Percentiles rank a stretch among this genome's conserved stretches.
These are phyloP conservation scores for Luzula sylvatica DNA, from an alignment of 176 grass and related monocot genomes.

Conservation along the genomic window DNA sequence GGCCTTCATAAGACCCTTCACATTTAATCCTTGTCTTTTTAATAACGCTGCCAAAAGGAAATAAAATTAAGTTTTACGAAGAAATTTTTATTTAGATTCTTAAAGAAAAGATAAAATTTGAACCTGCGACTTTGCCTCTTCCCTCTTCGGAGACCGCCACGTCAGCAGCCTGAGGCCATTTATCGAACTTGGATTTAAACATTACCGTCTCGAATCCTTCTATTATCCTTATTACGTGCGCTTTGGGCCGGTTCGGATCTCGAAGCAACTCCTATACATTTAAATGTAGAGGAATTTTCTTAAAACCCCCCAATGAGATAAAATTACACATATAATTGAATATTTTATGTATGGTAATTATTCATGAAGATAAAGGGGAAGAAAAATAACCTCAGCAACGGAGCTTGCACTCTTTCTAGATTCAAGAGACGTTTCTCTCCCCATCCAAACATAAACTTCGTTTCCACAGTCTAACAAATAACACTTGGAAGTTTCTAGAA, in stretches of 20 bases:
- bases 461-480: slow-evolving; percentile 74
- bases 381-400: slow-evolving; percentile 66
- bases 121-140: slow-evolving; percentile 99
- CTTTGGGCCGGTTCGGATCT: slow-evolving; percentile 44
- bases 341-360: not conserved
- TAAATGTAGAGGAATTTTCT: no score
- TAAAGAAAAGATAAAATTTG: slow-evolving; percentile 13
- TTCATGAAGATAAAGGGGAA: slow-evolving; percentile 14
- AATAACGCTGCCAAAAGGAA: slow-evolving; percentile 56
- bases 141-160: slow-evolving; percentile 88
- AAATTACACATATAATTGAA: not conserved
- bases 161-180: slow-evolving; percentile 91
- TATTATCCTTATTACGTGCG: slow-evolving; percentile 78
- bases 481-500: slow-evolving; percentile 82
- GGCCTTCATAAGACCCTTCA: slow-evolving; percentile 67
- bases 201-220: slow-evolving; percentile 91
- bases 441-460: slow-evolving; percentile 96
- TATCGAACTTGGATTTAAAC: slow-evolving; percentile 80
- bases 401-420: slow-evolving; percentile 78
- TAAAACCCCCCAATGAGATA: not conserved
- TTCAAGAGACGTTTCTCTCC: slow-evolving; percentile 76
- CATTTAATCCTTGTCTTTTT: slow-evolving; percentile 91
- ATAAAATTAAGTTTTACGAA: slow-evolving; percentile 8
- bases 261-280: slow-evolving; percentile 62
- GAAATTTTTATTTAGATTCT: not conserved